Evolutionary conservation across 768 basidiomycete genomes (phyloP), one percentile per base, ranked within the genome.

Genomic region (Multifurca ochricompacta): DNA sequence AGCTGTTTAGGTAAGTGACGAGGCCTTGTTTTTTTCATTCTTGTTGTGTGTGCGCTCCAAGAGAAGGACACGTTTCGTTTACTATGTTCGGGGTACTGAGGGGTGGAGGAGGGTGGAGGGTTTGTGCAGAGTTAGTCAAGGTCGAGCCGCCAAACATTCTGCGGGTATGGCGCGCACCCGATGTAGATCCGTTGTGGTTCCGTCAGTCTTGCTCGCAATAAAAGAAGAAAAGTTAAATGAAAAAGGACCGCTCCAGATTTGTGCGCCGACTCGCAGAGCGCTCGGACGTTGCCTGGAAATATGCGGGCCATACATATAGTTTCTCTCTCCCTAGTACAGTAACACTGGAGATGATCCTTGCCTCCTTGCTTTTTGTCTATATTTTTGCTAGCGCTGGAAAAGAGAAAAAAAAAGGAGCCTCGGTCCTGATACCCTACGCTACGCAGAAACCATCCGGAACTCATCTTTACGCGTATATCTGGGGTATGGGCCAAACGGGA

Each of bases 381-480:
- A 58, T 28, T 21, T 30, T 35, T 42, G 36, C 27, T 9, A 86
- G 84, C 83, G 1, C 72, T 87, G 8, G 83, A 86, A 62, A 83
- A 80, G 67, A 85, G 84, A 83, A 72, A 83, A 86, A 62, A 83
- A 80, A 67, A 85, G 84, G 83, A 72, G 72, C 1, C 70, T 86
- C 32, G 82, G 81, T 5, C 83, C 83, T 2, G 68, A 68, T 10
- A 73, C 74, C 49, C 64, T 86, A 4, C 74, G 50, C 64, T 86
- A 4, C 79, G 77, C 19, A 81, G 80, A n/a, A 79, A 82, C 56
- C 94, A 95, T 62, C 87, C 91, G 0, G 83, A 82, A 48, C 77
- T 97, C 53, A 89, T 97, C 62, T 93, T 90, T 65, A 95, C 92
- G 6, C 90, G 93, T 58, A 81, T 87, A 19, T 83, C 82, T 58